These are phyloP conservation scores for Thielaviopsis ethacetica DNA, from an alignment of 2,329 filamentous ascomycete genomes.

Conservation along the genomic window DNA sequence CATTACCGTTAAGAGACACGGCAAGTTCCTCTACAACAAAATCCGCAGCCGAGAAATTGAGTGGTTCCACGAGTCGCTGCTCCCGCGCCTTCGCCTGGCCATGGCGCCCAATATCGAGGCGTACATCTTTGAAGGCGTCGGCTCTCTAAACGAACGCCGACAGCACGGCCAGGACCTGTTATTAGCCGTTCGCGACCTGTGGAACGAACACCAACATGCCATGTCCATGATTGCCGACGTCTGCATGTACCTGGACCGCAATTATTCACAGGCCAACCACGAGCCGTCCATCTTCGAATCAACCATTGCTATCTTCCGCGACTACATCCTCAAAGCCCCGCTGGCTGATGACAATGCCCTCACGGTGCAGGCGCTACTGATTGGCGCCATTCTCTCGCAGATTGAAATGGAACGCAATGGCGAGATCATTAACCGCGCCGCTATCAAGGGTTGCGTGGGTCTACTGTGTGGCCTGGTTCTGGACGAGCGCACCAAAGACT, in stretches of 20 bases:
- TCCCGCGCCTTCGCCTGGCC: conserved; percentile 51
- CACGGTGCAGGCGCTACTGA: conserved; percentile 57
- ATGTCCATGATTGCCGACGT: conserved; percentile 97
- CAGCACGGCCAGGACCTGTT: conserved; percentile 73
- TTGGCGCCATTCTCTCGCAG: conserved; percentile 72
- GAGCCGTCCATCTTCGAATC: conserved; percentile 67
- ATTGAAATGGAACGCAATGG: conserved; percentile 85
- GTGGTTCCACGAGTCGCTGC: conserved; percentile 64
- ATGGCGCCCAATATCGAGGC: conserved; percentile 51
- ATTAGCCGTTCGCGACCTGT: conserved; percentile 56
- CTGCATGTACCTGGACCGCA: conserved; percentile 91
- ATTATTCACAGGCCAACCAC: conserved; percentile 54
- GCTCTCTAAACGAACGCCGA: conserved; percentile 62
- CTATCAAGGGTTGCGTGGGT: conserved; percentile 68
- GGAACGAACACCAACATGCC: conserved; percentile 77
- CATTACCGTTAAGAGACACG: conserved; percentile 78
- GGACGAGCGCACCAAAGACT: conserved; percentile 58
- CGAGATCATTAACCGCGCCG: conserved; percentile 67
- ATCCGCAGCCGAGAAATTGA: conserved; percentile 67
- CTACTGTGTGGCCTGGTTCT: conserved; percentile 89
- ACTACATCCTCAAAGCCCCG: conserved; percentile 57
- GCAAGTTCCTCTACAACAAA: conserved; percentile 61
- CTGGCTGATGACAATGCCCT: conserved; percentile 23
- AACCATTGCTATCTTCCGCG: conserved; percentile 75
- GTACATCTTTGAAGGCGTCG: conserved; percentile 40